Base-by-base conservation (phyloP, 202 grass and related monocot genomes). In the Digitaria exilis region DNA sequence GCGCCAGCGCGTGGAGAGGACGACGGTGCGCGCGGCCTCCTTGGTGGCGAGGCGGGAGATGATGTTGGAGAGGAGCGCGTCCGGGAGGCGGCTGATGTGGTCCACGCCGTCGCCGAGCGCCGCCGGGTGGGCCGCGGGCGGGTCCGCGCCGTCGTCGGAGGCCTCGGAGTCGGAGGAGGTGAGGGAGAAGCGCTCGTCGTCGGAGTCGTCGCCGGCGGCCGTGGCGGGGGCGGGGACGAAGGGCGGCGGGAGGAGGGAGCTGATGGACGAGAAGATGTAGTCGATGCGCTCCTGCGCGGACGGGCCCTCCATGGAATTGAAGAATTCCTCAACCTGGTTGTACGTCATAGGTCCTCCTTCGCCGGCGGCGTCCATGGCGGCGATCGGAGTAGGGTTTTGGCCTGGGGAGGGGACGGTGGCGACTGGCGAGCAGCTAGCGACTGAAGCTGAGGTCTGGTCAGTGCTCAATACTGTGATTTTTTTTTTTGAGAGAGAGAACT, bases 1-100 rank as follows among this genome's bases (percentile, higher is more conserved):
- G 60, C 59, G 79, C 86, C 76, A 94, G 64, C 75, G 78, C 54
- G 74, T 62, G 71, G 89, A 91, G 66, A 84, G 84, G 35, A 44
- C 84, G 68, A 61, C 76, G 35, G 83, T 91, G 60, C 86, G 84
- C 55, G 55, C 65, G 8, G 89, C 81, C 21, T 95, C 87, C 80
- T 72, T 44, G 34, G 76, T 79, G 30, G 90, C 51, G 78, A 95
- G 82, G 58, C 79, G 75, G 65, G 65, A 60, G 79, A 92, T 25
- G 82, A 92, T 86, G 75, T 84, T 52, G 51, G 75, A 58, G 41
- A 92, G 87, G 37, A 92, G 31, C 68, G 43, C 44, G 76, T 88
- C 84, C 0, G 90, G 90, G 64, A 95, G 90, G 74, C 34, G 51
- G 85, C 84, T 86, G 78, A 95, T 84, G 73, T 58, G 70, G 59